Base-by-base conservation (phyloP, 345 rosid species). In the Chamaenerion angustifolium region DNA sequence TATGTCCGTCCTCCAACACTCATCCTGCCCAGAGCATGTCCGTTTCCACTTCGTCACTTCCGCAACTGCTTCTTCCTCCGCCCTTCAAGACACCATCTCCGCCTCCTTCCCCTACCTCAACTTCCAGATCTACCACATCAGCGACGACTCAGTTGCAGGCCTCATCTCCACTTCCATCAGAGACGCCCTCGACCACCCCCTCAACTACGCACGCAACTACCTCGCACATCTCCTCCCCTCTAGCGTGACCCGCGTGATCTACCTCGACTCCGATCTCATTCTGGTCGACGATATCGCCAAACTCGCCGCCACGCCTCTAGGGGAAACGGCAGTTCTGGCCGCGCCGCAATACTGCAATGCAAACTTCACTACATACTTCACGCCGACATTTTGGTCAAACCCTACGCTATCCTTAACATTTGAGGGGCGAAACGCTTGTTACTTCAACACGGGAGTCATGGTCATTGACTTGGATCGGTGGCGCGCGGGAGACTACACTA, bases 381-480 rank as follows among this genome's bases (percentile, higher is more conserved):
- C 75, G 0, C 75, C 68, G 1, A 55, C 75, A 0, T 71, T 71
- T 54, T 71, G 71, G 75, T 59, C 71, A 4, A 66, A 71, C 43
- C 75, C 75, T 0, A 48, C 68, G 0, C 54, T 71, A 4, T 66
- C 68, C 4, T 12, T 63, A 1, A 59, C 61, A 6, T 71, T 71
- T 48, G 59, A 58, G 0, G 68, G 60, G n/a, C 58, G 75, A 21
- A 59, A 56, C 6, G 66, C 75, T 0, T 71, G 75, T 12, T 71
- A 71, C 45, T 71, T 71, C 56, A 71, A 71, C 60, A 71, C 75
- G 0, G 75, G 75, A 8, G 75, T 71, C 5, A 71, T 71, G 75
- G 63, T 62, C 43, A 71, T 71, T 6, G 66, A 71, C 42, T 47
- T 71, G 6, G 48, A 35, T 11, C 43, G 71, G 46, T 71, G 75